phyloP scores from a whole-genome alignment of 257 asterid genomes.

The Plantago ovata region DNA sequence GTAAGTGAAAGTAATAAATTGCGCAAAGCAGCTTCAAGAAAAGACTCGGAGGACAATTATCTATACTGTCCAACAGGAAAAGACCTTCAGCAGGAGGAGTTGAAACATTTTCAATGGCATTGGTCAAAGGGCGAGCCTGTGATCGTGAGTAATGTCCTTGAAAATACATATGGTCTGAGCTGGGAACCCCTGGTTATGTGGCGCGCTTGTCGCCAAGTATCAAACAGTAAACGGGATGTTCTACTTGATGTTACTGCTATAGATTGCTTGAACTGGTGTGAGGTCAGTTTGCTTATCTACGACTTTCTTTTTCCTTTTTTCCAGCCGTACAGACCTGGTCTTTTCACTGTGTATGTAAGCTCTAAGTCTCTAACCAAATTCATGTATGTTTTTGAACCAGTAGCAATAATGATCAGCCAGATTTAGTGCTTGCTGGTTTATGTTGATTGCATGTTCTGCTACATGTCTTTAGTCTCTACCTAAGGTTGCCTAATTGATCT shows the following conservation, averaged over 20 bases:
- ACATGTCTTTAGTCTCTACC: too few relatives aligned
- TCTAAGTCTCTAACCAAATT: too few relatives aligned
- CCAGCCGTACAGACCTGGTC: not conserved
- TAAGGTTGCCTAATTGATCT: too few relatives aligned
- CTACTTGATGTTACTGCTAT: not conserved
- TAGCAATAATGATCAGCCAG: too few relatives aligned
- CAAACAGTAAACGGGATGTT: not conserved
- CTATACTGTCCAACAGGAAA: not conserved
- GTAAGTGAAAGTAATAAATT: not conserved
- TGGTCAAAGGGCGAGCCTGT: constrained; percentile 17
- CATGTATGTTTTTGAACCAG: too few relatives aligned
- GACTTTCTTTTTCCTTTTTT: not conserved
- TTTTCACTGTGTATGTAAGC: too few relatives aligned
- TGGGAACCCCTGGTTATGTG: constrained; percentile 15
- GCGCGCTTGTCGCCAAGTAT: constrained; percentile 8
- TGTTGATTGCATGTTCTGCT: too few relatives aligned
- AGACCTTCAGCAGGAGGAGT: not conserved
- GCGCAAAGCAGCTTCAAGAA: not conserved
- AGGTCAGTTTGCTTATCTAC: not conserved
- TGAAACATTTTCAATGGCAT: constrained; percentile 8
- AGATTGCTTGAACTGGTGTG: constrained; percentile 9
- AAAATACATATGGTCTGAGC: constrained; percentile 5
- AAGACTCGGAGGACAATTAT: not conserved
- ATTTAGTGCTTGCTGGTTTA: too few relatives aligned
- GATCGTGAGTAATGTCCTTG: constrained; percentile 6